These are phyloP conservation scores for Stentor roeselii DNA, from an alignment of 73 alveolate species.

Conservation along the genomic window DNA sequence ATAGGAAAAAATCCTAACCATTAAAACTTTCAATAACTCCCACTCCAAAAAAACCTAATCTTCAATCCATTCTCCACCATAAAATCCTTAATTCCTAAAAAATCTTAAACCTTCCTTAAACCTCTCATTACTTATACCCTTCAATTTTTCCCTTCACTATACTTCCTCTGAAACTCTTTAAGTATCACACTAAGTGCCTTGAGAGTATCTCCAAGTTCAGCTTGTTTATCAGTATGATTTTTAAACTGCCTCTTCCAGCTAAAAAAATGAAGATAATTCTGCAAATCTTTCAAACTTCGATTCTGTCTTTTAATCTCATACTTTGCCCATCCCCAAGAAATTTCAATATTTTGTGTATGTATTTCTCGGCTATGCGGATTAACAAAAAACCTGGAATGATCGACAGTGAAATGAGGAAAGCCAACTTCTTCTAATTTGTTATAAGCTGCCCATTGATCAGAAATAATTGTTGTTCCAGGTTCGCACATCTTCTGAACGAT, in stretches of 20 bases:
- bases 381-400: slow-evolving; percentile 26
- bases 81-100: not conserved
- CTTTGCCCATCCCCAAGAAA: slow-evolving; percentile 36
- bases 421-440: slow-evolving; percentile 18
- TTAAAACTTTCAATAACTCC: no score
- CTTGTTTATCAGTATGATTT: not conserved
- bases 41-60: no score
- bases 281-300: not conserved
- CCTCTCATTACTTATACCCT: not conserved
- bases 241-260: slow-evolving; percentile 23
- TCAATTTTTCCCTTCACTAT: not conserved
- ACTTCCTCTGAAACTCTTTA: not conserved
- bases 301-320: not conserved
- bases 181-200: slow-evolving; percentile 11
- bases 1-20: no score
- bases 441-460: slow-evolving; percentile 33
- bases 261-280: not conserved
- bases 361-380: slow-evolving; percentile 26
- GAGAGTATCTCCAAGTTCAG: not conserved
- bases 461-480: slow-evolving; percentile 26
- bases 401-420: slow-evolving; percentile 32
- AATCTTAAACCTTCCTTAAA: not conserved
- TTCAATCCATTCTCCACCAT: no score
- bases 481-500: slow-evolving; percentile 29
- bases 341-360: slow-evolving; percentile 28